Conservation (phyloP, 2,329 filamentous ascomycete genomes). For the Cercospora sojina region DNA sequence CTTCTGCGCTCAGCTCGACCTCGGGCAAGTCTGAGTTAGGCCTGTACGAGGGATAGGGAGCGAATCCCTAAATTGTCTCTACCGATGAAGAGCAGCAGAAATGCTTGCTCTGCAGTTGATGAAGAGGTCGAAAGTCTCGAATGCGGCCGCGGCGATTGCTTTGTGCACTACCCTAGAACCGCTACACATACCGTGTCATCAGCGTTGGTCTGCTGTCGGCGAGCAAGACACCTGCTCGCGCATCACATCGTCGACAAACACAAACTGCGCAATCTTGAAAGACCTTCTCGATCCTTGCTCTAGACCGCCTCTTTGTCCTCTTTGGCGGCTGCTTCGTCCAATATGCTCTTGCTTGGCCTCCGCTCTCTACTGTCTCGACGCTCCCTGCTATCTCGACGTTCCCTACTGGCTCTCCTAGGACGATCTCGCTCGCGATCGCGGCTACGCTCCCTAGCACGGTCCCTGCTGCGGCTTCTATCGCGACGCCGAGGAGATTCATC, state of each 20-base stretch:
- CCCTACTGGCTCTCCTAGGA: neutral
- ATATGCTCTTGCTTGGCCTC: conserved; percentile 4
- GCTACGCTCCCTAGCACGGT: conserved; percentile 19
- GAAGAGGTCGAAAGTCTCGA: neutral
- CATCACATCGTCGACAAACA: neutral
- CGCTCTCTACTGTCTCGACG: conserved; percentile 9
- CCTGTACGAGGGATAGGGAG: neutral
- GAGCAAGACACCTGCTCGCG: neutral
- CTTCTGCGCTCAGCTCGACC: neutral
- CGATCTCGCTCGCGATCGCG: conserved; percentile 11
- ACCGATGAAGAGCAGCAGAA: neutral
- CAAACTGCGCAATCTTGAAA: neutral
- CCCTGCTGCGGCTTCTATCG: conserved; percentile 18
- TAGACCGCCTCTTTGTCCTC: neutral
- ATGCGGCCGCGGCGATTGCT: neutral
- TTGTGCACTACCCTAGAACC: neutral
- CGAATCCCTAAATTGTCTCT: neutral
- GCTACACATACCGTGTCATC: neutral
- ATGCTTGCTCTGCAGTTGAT: neutral
- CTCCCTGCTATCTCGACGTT: conserved; percentile 1
- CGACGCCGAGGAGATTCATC: conserved; percentile 11
- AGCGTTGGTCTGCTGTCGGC: neutral
- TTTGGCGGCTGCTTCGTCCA: neutral
- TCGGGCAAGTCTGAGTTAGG: neutral
- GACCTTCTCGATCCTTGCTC: neutral